Percentiles rank a stretch among this genome's conserved stretches.
Conservation (phyloP, 2,329 filamentous ascomycete species). For the Ophiostoma piceae region DNA sequence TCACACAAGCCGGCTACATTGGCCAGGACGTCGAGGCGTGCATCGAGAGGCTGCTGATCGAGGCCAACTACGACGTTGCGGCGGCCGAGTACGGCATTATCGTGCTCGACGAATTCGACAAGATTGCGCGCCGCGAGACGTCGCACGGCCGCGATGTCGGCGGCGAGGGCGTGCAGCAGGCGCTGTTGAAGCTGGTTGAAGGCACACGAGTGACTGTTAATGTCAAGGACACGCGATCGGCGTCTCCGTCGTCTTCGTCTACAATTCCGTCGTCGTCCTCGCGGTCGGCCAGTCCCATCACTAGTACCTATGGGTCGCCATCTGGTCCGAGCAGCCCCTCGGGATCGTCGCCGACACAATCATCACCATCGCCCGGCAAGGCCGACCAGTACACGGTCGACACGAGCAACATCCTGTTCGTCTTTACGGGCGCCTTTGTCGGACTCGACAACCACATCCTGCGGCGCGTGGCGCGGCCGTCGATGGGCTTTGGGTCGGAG, state of each 20-base stretch:
- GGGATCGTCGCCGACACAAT: conserved; percentile 39
- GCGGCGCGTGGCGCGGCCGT: conserved; percentile 75
- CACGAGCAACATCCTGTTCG: conserved; percentile 94
- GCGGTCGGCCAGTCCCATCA: conserved; percentile 48
- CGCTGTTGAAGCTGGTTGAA: conserved; percentile 90
- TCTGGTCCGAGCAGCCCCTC: conserved; percentile 33
- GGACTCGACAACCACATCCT: conserved; percentile 83
- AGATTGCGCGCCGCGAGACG: conserved; percentile 84
- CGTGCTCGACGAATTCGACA: conserved; percentile 94
- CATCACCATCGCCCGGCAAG: conserved; percentile 45
- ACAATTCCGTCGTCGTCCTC: conserved; percentile 40
- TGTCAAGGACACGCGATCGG: conserved; percentile 66
- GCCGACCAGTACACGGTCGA: conserved; percentile 68
- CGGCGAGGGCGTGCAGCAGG: conserved; percentile 94
- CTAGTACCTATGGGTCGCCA: conserved; percentile 47
- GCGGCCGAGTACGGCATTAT: conserved; percentile 88
- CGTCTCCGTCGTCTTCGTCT: conserved; percentile 28
- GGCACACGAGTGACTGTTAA: conserved; percentile 90
- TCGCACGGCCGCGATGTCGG: conserved; percentile 89
- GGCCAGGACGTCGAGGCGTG: conserved; percentile 97
- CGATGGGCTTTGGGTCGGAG: conserved; percentile 86
- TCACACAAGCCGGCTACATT: conserved; percentile 95
- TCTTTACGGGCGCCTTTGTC: conserved; percentile 92
- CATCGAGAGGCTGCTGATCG: conserved; percentile 82
- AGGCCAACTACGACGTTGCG: conserved; percentile 81